These are phyloP conservation scores for Phytophthora pini DNA, from an alignment of 352 stramenopile species.

Conservation along the genomic window DNA sequence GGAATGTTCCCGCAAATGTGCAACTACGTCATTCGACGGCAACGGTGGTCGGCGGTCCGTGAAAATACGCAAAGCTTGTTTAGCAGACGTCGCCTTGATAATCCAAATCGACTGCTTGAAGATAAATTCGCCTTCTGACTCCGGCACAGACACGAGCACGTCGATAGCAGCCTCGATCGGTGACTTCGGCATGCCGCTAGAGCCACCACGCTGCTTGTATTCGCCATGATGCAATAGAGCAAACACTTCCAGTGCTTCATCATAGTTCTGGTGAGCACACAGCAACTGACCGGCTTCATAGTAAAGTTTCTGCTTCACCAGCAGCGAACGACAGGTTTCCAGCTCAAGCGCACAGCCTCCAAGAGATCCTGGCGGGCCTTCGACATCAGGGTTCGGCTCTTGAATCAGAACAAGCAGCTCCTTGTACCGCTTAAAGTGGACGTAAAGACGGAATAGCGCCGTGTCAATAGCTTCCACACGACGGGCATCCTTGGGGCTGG, in stretches of 20 bases:
- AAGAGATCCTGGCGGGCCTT: conserved; percentile 36
- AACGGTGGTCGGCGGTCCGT: conserved; percentile 74
- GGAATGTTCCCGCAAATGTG: conserved; percentile 79
- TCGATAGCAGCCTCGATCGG: conserved; percentile 91
- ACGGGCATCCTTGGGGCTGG: conserved; percentile 69
- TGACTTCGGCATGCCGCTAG: conserved; percentile 82
- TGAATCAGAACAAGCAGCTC: conserved; percentile 80
- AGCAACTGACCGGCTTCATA: conserved; percentile 82
- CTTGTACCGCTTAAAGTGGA: conserved; percentile 82
- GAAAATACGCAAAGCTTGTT: conserved; percentile 86
- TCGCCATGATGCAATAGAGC: conserved; percentile 76
- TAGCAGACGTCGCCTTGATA: conserved; percentile 72
- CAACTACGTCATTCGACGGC: conserved; percentile 80
- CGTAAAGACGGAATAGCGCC: conserved; percentile 81
- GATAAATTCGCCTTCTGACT: conserved; percentile 85
- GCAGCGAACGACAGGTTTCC: conserved; percentile 66
- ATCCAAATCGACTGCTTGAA: conserved; percentile 91
- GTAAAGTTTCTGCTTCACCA: conserved; percentile 80
- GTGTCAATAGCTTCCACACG: conserved; percentile 87
- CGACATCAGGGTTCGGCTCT: conserved; percentile 67
- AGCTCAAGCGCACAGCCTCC: conserved; percentile 69
- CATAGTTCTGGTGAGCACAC: conserved; percentile 70
- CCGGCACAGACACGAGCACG: conserved; percentile 78
- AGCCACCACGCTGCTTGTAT: conserved; percentile 73
- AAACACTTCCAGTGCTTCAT: conserved; percentile 86